These are phyloP conservation scores for Brassica incana DNA, from an alignment of 345 rosid species.

Conservation along the genomic window DNA sequence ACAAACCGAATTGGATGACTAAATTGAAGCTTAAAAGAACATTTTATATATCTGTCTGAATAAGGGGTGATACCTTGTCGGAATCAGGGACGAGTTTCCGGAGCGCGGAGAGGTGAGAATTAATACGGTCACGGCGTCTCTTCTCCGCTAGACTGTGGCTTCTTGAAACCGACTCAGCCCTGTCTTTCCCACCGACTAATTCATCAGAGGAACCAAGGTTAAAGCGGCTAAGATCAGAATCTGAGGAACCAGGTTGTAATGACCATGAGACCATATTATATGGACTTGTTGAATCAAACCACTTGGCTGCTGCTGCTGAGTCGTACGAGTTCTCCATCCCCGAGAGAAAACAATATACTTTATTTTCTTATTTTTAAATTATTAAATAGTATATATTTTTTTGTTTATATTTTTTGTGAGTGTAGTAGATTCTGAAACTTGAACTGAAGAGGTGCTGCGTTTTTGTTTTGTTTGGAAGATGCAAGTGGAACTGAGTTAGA, in stretches of 20 bases:
- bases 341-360: constrained; percentile 4
- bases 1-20: neutral
- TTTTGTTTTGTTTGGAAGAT: neutral
- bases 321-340: constrained; percentile 35
- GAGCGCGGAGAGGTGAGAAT: constrained; percentile 75
- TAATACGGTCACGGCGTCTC: constrained; percentile 84
- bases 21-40: constrained; percentile 7
- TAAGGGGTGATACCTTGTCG: constrained; percentile 61
- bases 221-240: constrained; percentile 25
- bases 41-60: neutral
- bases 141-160: constrained; percentile 90
- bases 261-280: constrained; percentile 32
- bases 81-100: constrained; percentile 85
- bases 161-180: constrained; percentile 31
- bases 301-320: constrained; percentile 23
- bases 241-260: constrained; percentile 23
- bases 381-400: neutral
- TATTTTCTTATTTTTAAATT: constrained; percentile 28
- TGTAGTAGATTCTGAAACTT: constrained; percentile 20
- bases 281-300: constrained; percentile 31
- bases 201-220: constrained; percentile 32
- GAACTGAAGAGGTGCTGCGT: constrained; percentile 9
- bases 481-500: constrained; percentile 31
- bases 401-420: neutral
- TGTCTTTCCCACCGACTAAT: constrained; percentile 35